A percentile compares a stretch with the other conserved stretches of the same genome.
Evolutionary conservation across 2,329 filamentous ascomycete genomes (phyloP).

Genomic region (Emmonsia crescens): DNA sequence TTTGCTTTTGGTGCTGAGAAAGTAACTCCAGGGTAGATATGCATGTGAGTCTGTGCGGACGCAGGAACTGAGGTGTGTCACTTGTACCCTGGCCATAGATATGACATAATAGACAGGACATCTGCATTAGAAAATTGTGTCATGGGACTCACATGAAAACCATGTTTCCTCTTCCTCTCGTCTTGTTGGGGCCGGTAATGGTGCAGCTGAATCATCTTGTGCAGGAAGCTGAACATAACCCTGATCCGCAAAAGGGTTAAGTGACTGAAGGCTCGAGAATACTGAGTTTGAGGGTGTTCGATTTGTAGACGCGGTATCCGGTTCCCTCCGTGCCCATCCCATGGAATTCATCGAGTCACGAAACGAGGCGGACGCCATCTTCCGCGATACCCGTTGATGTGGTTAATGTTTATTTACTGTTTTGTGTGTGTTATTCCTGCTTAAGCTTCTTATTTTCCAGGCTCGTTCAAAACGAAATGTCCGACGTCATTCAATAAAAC

Average conservation of each 20-base stretch:
- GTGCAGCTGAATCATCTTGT: constrained; percentile 69
- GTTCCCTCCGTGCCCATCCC: constrained; percentile 80
- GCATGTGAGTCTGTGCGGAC: constrained; percentile 21
- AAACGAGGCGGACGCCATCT: constrained; percentile 80
- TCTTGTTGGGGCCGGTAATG: constrained; percentile 69
- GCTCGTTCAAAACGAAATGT: neutral
- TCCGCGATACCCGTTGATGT: neutral
- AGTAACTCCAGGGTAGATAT: constrained; percentile 7
- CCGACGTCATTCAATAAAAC: constrained; percentile 1
- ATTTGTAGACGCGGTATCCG: constrained; percentile 63
- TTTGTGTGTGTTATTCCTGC: neutral
- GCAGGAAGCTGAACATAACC: constrained; percentile 89
- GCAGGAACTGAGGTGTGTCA: constrained; percentile 31
- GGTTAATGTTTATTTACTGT: neutral
- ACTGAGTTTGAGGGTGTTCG: constrained; percentile 57
- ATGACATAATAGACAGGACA: neutral
- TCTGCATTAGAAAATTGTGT: neutral
- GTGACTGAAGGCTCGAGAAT: constrained; percentile 66
- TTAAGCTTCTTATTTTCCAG: neutral
- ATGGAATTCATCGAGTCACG: constrained; percentile 89
- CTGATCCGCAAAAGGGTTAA: constrained; percentile 73
- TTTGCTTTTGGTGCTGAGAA: neutral
- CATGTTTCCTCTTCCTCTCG: constrained; percentile 92
- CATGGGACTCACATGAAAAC: constrained; percentile 72
- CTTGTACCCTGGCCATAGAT: constrained; percentile 19